phyloP scores from a whole-genome alignment of 331 rosid species.

The Telfairia occidentalis region DNA sequence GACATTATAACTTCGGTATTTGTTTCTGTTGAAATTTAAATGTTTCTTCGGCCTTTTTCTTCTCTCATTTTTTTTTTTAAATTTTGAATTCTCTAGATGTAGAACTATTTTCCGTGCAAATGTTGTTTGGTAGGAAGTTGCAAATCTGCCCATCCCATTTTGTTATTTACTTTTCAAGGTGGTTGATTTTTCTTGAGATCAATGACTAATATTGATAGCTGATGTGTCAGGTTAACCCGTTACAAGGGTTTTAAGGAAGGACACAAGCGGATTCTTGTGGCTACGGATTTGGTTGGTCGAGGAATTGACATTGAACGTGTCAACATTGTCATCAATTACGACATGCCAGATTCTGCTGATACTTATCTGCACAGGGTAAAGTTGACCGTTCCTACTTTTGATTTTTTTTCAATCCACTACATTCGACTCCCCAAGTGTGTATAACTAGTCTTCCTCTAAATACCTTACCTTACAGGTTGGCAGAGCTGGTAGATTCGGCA shows the following conservation, averaged over 20 bases:
- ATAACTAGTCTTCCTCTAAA: neutral
- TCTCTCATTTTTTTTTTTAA: neutral
- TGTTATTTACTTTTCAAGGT: neutral
- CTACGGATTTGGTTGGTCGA: slow-evolving; percentile 95
- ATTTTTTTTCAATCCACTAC: neutral
- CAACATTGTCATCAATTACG: slow-evolving; percentile 90
- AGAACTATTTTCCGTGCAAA: neutral
- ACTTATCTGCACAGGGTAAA: slow-evolving; percentile 93
- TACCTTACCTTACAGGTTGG: slow-evolving; percentile 58
- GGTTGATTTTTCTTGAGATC: neutral
- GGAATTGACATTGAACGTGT: slow-evolving; percentile 98
- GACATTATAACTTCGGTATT: neutral
- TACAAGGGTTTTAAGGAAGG: slow-evolving; percentile 98
- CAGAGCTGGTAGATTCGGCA: slow-evolving; percentile 97
- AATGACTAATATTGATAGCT: neutral
- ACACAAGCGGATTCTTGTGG: slow-evolving; percentile 88
- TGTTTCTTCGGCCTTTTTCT: neutral
- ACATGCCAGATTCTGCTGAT: slow-evolving; percentile 99
- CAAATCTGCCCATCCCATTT: neutral
- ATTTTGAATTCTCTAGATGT: neutral
- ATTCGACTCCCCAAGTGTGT: neutral
- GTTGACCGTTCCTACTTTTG: neutral
- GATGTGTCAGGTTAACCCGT: slow-evolving; percentile 63
- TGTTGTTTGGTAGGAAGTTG: neutral
- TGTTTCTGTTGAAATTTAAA: neutral